These are phyloP conservation scores for Gossypium stocksii DNA, from an alignment of 345 rosid species.

Conservation along the genomic window DNA sequence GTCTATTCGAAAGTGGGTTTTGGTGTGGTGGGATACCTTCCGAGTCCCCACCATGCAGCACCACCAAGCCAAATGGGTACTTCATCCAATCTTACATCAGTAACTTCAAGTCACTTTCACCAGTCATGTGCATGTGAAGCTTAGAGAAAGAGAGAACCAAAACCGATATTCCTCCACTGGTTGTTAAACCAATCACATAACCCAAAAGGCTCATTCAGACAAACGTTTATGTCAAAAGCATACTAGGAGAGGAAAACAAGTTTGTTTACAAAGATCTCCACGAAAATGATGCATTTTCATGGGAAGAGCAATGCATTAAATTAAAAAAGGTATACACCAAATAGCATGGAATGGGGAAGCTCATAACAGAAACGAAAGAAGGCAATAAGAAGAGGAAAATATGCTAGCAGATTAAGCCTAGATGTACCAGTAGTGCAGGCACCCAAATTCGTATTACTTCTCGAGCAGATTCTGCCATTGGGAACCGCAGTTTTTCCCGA, in stretches of 20 bases:
- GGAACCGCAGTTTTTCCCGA: slow-evolving; percentile 15
- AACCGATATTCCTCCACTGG: neutral
- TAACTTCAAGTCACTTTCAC: neutral
- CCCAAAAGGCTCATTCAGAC: neutral
- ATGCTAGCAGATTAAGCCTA: slow-evolving; percentile 7
- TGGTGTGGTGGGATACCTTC: no score
- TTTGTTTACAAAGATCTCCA: neutral
- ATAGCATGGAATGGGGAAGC: neutral
- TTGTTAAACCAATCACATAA: neutral
- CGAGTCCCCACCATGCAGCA: no score
- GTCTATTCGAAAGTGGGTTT: no score
- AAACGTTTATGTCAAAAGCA: neutral
- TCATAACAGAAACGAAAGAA: neutral
- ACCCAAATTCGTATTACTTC: slow-evolving; percentile 23
- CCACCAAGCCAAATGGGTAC: no score
- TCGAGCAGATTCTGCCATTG: slow-evolving; percentile 19
- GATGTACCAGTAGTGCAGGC: slow-evolving; percentile 44
- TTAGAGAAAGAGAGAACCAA: neutral
- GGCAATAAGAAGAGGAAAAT: neutral
- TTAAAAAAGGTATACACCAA: neutral
- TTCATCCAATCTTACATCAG: neutral
- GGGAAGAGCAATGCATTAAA: neutral
- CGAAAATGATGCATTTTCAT: neutral
- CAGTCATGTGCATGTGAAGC: neutral
- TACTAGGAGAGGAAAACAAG: neutral